Conservation (phyloP, 495 filamentous ascomycete genomes). For the Aspergillus sclerotiicarbonarius region DNA sequence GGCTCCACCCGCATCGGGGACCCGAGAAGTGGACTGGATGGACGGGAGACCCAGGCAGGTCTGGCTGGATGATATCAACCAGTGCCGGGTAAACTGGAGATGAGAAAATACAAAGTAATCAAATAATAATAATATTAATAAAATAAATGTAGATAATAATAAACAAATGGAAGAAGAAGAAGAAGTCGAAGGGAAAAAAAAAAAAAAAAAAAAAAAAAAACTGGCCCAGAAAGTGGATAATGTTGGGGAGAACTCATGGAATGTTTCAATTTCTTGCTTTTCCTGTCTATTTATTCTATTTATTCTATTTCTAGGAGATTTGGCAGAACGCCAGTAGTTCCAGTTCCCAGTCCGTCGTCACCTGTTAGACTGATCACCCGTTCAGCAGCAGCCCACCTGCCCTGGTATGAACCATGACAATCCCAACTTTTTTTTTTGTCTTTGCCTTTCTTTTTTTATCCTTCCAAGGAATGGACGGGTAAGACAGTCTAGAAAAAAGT, state of each 20-base stretch:
- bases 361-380: neutral
- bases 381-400: neutral
- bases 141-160: neutral
- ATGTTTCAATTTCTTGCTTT: neutral
- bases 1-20: slow-evolving; percentile 23
- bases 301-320: neutral
- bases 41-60: neutral
- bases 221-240: slow-evolving; percentile 7
- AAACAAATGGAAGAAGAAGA: slow-evolving; percentile 1
- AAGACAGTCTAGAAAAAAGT: too few species aligned
- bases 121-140: neutral
- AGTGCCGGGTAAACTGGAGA: neutral
- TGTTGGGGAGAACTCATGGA: neutral
- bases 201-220: slow-evolving; percentile 10
- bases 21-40: slow-evolving; percentile 15
- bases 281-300: neutral
- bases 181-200: neutral
- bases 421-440: neutral
- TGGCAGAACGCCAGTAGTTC: neutral
- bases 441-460: neutral
- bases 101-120: neutral
- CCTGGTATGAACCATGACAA: neutral
- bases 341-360: neutral
- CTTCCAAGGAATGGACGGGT: neutral
- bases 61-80: slow-evolving; percentile 9